Evolutionary conservation across 768 basidiomycete species (phyloP).

Genomic region (Leccinum arenicola): DNA sequence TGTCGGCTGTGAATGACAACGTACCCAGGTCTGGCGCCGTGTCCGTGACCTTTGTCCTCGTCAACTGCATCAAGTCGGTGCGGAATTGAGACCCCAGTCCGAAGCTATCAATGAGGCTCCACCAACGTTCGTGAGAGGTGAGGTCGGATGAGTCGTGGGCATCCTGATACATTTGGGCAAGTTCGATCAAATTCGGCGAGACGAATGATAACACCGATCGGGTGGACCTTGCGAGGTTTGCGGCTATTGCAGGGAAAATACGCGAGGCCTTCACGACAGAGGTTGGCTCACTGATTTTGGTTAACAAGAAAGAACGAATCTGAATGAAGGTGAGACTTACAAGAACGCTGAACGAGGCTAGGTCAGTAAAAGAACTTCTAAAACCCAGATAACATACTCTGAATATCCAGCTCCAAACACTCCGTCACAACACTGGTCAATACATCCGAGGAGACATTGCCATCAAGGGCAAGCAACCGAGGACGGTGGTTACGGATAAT

Average conservation of each 20-base stretch:
- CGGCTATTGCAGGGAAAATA: slow-evolving; percentile 62
- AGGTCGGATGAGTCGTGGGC: slow-evolving; percentile 47
- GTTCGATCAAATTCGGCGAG: slow-evolving; percentile 85
- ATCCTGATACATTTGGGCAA: slow-evolving; percentile 55
- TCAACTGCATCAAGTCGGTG: slow-evolving; percentile 59
- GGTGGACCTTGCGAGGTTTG: slow-evolving; percentile 32
- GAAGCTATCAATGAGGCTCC: slow-evolving; percentile 61
- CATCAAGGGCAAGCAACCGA: slow-evolving; percentile 68
- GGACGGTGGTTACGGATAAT: slow-evolving; percentile 51
- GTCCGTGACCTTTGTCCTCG: slow-evolving; percentile 44
- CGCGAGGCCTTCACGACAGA: slow-evolving; percentile 76
- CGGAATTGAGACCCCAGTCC: slow-evolving; percentile 67
- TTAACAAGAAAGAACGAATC: slow-evolving; percentile 5
- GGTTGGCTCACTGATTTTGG: slow-evolving; percentile 77
- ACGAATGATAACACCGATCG: slow-evolving; percentile 61
- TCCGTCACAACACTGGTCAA: slow-evolving; percentile 51
- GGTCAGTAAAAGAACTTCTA: slow-evolving; percentile 1
- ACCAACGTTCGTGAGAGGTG: slow-evolving; percentile 57
- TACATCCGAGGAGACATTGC: slow-evolving; percentile 58
- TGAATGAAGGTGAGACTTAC: slow-evolving; percentile 38
- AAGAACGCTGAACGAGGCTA: slow-evolving; percentile 59
- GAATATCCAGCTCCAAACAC: slow-evolving; percentile 46
- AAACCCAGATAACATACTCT: slow-evolving; percentile 42
- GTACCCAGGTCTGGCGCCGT: slow-evolving; percentile 39
- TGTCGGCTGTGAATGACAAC: slow-evolving; percentile 59